Conservation (phyloP, 106 monocot species). For the Phalaenopsis equestris region DNA sequence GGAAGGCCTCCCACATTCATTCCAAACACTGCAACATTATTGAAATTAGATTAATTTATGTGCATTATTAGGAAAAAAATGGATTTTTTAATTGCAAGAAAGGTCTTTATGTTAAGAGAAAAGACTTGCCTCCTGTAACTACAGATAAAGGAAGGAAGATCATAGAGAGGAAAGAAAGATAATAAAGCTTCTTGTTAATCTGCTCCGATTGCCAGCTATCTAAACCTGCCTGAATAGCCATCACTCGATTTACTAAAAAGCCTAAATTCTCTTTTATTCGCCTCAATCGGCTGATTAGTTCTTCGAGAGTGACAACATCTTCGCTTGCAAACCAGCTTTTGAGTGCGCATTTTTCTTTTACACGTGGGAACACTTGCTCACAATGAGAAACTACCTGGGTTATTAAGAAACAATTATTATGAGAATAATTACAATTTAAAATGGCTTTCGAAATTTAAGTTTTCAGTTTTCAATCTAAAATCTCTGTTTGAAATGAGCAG, state of each 20-base stretch:
- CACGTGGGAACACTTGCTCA: constrained; percentile 92
- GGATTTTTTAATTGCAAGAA: background rate
- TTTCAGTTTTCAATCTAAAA: no score
- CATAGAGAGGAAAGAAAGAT: constrained; percentile 80
- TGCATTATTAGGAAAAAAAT: background rate
- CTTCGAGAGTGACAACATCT: constrained; percentile 67
- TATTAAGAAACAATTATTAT: background rate
- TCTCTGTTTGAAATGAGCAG: no score
- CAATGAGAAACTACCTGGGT: constrained; percentile 67
- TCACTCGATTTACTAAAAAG: constrained; percentile 71
- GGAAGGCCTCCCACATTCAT: constrained; percentile 98
- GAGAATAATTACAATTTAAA: no score
- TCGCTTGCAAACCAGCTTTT: constrained; percentile 76
- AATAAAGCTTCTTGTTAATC: constrained; percentile 84
- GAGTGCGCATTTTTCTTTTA: constrained; percentile 76
- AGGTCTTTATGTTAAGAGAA: background rate
- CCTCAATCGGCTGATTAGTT: constrained; percentile 69
- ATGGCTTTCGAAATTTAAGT: no score
- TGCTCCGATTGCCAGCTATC: constrained; percentile 95
- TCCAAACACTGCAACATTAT: constrained; percentile 62
- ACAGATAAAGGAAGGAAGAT: constrained; percentile 92
- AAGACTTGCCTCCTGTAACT: constrained; percentile 67
- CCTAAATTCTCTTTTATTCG: constrained; percentile 85
- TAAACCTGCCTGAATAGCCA: constrained; percentile 76
- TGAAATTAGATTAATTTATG: background rate